Conservation (phyloP, 352 stramenopile species). For the Chrysophaeum taylorii region DNA sequence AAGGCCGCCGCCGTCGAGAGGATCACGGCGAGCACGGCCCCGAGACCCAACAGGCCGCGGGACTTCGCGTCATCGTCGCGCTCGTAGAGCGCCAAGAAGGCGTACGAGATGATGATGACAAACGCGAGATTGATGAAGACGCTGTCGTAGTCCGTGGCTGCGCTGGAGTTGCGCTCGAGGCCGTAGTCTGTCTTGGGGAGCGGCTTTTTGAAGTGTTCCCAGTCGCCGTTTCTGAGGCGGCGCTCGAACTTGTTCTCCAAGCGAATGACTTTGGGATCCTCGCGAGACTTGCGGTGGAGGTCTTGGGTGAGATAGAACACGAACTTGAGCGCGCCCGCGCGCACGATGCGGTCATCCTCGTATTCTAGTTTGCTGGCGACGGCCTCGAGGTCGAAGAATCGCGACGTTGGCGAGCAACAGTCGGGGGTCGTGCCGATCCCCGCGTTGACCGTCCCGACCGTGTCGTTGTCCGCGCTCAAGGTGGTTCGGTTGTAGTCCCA, state of each 20-base stretch:
- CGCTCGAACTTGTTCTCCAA: background rate
- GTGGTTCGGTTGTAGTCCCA: background rate
- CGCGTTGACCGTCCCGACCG: background rate
- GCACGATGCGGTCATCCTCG: background rate
- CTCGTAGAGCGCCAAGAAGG: background rate
- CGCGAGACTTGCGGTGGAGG: background rate
- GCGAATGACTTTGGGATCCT: background rate
- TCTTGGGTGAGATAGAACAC: background rate
- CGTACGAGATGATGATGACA: slow-evolving; percentile 1
- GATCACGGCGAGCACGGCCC: background rate
- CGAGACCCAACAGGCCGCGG: background rate
- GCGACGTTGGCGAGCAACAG: background rate
- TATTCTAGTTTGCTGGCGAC: background rate
- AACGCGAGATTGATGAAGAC: background rate
- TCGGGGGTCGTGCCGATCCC: no score
- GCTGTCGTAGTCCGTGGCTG: background rate
- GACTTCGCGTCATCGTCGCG: background rate
- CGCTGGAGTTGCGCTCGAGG: background rate
- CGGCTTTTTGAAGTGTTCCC: background rate
- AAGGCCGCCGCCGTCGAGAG: background rate
- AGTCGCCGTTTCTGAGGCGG: background rate
- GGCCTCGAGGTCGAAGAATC: background rate
- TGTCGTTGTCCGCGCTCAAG: background rate
- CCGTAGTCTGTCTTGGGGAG: background rate
- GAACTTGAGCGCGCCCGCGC: background rate